Conservation (phyloP, 371 early-diverging fungal species). For the Lichtheimia hyalospora region DNA sequence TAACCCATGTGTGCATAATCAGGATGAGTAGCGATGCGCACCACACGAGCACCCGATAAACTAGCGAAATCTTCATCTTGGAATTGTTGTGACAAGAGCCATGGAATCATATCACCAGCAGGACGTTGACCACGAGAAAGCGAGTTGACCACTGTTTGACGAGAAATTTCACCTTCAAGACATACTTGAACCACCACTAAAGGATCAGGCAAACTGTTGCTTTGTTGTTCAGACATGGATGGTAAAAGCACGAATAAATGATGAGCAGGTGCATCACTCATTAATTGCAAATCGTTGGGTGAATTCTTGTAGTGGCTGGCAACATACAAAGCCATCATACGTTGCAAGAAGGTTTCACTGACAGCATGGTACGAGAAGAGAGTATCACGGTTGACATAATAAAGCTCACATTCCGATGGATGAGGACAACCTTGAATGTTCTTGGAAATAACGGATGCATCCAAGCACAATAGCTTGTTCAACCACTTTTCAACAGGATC, state of each 20-base stretch:
- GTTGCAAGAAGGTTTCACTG: slow-evolving; percentile 94
- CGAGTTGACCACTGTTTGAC: slow-evolving; percentile 79
- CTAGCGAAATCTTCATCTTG: slow-evolving; percentile 96
- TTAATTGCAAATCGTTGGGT: slow-evolving; percentile 98
- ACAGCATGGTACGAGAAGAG: slow-evolving; percentile 96
- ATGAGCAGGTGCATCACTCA: slow-evolving; percentile 99
- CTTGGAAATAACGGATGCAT: slow-evolving; percentile 77
- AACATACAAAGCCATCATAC: slow-evolving; percentile 96
- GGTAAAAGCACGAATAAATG: slow-evolving; percentile 96
- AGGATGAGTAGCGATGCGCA: slow-evolving; percentile 99
- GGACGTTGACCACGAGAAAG: slow-evolving; percentile 86
- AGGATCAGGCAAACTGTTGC: slow-evolving; percentile 87
- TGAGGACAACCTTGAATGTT: slow-evolving; percentile 88
- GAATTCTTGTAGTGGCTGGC: slow-evolving; percentile 99
- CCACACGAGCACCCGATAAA: slow-evolving; percentile 96
- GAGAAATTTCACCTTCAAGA: slow-evolving; percentile 95
- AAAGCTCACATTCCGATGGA: slow-evolving; percentile 94
- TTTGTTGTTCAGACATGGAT: slow-evolving; percentile 67
- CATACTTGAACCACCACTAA: slow-evolving; percentile 92
- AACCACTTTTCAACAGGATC: slow-evolving; percentile 99
- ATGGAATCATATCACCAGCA: slow-evolving; percentile 98
- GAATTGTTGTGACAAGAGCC: slow-evolving; percentile 96
- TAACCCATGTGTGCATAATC: slow-evolving; percentile 98
- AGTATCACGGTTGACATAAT: slow-evolving; percentile 94
- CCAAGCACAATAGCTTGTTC: slow-evolving; percentile 92